phyloP scores from a whole-genome alignment of 2,329 filamentous ascomycete genomes.

The Fusarium incarnatum region DNA sequence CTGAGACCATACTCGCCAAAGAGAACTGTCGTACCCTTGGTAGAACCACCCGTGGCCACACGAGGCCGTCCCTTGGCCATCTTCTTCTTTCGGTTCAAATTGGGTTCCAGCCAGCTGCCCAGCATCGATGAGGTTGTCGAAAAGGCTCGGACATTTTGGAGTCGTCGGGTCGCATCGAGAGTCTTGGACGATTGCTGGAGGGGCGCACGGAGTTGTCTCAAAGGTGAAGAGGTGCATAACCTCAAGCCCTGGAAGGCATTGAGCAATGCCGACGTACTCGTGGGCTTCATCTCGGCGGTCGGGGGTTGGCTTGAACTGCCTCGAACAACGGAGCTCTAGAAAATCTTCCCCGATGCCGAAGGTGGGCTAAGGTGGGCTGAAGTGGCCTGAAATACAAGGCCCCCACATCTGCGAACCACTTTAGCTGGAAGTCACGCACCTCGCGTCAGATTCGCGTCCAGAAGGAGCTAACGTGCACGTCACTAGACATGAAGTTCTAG shows the following conservation, averaged over 20 bases:
- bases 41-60: constrained; percentile 90
- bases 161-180: constrained; percentile 50
- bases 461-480: constrained; percentile 50
- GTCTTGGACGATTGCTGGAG: constrained; percentile 46
- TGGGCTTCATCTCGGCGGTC: constrained; percentile 59
- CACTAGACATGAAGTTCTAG: constrained; percentile 46
- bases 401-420: constrained; percentile 36
- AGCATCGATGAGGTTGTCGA: constrained; percentile 72
- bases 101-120: constrained; percentile 86
- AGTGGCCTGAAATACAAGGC: constrained; percentile 43
- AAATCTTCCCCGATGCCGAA: constrained; percentile 48
- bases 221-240: constrained; percentile 55
- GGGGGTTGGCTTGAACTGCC: constrained; percentile 41
- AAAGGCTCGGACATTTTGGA: constrained; percentile 72
- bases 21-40: constrained; percentile 91
- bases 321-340: constrained; percentile 47
- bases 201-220: constrained; percentile 54
- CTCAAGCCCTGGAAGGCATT: constrained; percentile 64
- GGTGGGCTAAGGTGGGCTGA: constrained; percentile 12
- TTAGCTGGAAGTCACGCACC: constrained; percentile 54
- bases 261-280: constrained; percentile 58
- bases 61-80: constrained; percentile 92
- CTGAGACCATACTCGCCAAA: constrained; percentile 97
- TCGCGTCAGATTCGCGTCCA: constrained; percentile 61
- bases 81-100: constrained; percentile 78